phyloP scores from a whole-genome alignment of 2,329 filamentous ascomycete genomes.

The Fusarium pininemorale region DNA sequence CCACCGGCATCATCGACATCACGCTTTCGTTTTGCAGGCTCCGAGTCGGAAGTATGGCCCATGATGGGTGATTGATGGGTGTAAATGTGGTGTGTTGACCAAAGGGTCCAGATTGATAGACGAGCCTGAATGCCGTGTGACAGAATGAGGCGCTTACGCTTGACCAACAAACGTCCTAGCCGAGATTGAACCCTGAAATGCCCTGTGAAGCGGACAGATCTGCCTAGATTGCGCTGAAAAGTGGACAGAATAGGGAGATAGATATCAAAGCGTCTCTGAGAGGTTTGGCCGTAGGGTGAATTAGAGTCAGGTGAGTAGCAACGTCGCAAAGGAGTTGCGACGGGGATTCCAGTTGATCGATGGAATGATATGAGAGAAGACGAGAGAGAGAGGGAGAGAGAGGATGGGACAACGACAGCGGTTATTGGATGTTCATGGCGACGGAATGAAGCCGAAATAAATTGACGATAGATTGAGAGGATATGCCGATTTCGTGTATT shows the following conservation, averaged over 20 bases:
- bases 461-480: slow-evolving; percentile 4
- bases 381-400: background rate
- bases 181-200: slow-evolving; percentile 18
- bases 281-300: slow-evolving; percentile 21
- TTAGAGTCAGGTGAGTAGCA: slow-evolving; percentile 34
- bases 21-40: slow-evolving; percentile 60
- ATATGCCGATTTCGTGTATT: slow-evolving; percentile 20
- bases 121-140: background rate
- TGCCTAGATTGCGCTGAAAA: background rate
- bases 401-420: slow-evolving; percentile 8
- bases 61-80: slow-evolving; percentile 41
- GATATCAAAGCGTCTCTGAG: slow-evolving; percentile 17
- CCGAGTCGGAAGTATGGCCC: slow-evolving; percentile 54
- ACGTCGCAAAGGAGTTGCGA: slow-evolving; percentile 19
- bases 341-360: slow-evolving; percentile 12
- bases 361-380: background rate
- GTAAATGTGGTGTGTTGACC: slow-evolving; percentile 9
- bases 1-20: slow-evolving; percentile 56
- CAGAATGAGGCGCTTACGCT: slow-evolving; percentile 7
- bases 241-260: background rate
- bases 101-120: background rate
- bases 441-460: slow-evolving; percentile 8
- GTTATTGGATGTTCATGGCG: slow-evolving; percentile 40
- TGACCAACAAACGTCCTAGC: background rate
- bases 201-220: background rate